Evolutionary conservation across 768 basidiomycete species (phyloP).

Genomic region (Pleurotus pulmonarius): DNA sequence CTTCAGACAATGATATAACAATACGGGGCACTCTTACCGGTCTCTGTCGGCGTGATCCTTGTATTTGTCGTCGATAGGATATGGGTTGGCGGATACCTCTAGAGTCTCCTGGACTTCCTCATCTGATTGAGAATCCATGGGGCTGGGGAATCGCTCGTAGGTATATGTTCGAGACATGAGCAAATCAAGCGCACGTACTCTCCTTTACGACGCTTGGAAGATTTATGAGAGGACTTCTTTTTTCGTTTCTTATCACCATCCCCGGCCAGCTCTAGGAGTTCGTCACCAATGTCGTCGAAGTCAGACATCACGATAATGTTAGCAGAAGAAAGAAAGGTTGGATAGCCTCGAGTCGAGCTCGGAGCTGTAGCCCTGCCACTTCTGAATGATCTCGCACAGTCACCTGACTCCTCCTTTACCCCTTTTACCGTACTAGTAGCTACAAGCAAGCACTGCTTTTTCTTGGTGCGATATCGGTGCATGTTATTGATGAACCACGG

Average conservation of each 20-base stretch:
- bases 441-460: too few species aligned
- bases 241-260: constrained; percentile 67
- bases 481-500: too few species aligned
- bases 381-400: too few species aligned
- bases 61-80: constrained; percentile 91
- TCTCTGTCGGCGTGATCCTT: constrained; percentile 80
- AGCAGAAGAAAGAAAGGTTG: too few species aligned
- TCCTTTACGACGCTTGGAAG: constrained; percentile 65
- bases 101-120: constrained; percentile 63
- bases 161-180: too few species aligned
- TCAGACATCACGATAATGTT: constrained; percentile 36
- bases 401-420: too few species aligned
- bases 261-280: constrained; percentile 79
- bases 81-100: constrained; percentile 60
- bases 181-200: constrained; percentile 46
- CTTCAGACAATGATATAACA: constrained; percentile 20
- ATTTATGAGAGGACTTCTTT: constrained; percentile 36
- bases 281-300: constrained; percentile 55
- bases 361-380: too few species aligned
- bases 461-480: too few species aligned
- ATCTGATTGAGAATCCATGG: constrained; percentile 43
- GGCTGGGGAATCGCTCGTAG: constrained; percentile 23
- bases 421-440: too few species aligned
- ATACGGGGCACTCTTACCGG: constrained; percentile 48
- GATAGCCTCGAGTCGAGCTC: too few species aligned